Evolutionary conservation across 108 stramenopile species (phyloP), one percentile per base, ranked within the genome.

Genomic region (Cyclotella sp.): DNA sequence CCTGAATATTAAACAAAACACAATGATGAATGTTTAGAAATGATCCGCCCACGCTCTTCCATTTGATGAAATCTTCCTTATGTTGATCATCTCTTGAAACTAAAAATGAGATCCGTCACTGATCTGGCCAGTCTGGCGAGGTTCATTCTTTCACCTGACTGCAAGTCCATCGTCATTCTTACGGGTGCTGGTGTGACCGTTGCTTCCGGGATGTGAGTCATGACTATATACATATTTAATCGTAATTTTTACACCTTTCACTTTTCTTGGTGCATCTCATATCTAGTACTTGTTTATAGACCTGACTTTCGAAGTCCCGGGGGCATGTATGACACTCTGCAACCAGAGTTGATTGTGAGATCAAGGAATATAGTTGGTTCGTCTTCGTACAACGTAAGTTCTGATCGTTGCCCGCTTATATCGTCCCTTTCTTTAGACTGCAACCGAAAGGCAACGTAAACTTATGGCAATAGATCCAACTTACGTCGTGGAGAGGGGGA

Each of bases 301-400:
- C 94, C 94, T 0, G 94, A 95, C 78, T 95, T 95, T 73, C 88
- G 94, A 34, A 80, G 77, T 43, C 82, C 90, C 1, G 89, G 89
- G 21, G 95, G 95, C 19, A 90, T 96, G 87, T 96, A 93, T 70
- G 90, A 88, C 44, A 91, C 90, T 26, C 71, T 95, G 22, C 75
- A 83, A 3, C 87, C 92, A 11, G 84, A 89, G 42, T 74, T 93
- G 16, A 81, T 95, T 26, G 63, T 64, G 45, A 64, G 63, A 29
- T 41, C 15, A 16, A 3, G 1, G 29, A 62, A 24, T 40, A 3
- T 4, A 27, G 9, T 10, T 46, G 28, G 10, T 39, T 8, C 9
- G 34, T 12, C 9, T 62, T 51, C 8, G 18, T 19, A 6, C n/a
- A 51, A 18, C 8, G n/a, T 51, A 19, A 34, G 34, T 34, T 6